Base-by-base conservation (phyloP, 176 grass and related monocot species). In the Dendrocalamus sinicus region DNA sequence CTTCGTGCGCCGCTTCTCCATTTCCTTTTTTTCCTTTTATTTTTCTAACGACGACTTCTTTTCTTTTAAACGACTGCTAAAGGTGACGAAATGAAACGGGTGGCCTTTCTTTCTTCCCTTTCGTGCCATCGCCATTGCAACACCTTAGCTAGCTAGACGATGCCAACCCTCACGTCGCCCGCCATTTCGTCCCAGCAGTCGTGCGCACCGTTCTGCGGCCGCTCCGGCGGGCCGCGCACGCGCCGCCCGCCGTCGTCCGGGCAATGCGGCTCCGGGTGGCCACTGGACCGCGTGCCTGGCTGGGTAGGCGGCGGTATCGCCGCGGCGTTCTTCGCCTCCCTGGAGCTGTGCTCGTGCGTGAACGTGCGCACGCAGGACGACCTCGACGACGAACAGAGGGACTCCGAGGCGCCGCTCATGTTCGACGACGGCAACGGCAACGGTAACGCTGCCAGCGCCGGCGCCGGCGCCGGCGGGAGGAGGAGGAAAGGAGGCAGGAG, bases 291-390 rank as follows among this genome's bases (percentile, higher is more conserved):
- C 79, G 84, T 92, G 39, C 87, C 86, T 40, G 68, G 89, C 2
- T 94, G 92, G 94, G 89, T 97, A 35, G 94, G 94, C 72, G 84
- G 89, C 46, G 77, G 89, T 81, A 85, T 94, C 75, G 90, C 94
- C 26, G 90, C 88, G 24, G 89, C 88, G 6, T 97, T 97, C 81
- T 94, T 97, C 85, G 89, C 89, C 20, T 97, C 94, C 37, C 81
- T 97, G 48, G 91, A 97, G 77, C 85, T 89, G 43, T 97, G 94
- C 83, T 93, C 88, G 8, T 97, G 94, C 84, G 79, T 97, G 35
- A 90, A 92, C 73, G 81, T 94, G 46, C 88, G 85, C 86, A 94
- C 94, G 26, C 57, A 87, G 10, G 94, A 97, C 77, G 94, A 97
- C 81, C 76, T 66, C 81, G 90, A 94, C 78, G 91, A 90, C 50